phyloP scores from a whole-genome alignment of 768 basidiomycete species.

The Xerocomus spinulosus region DNA sequence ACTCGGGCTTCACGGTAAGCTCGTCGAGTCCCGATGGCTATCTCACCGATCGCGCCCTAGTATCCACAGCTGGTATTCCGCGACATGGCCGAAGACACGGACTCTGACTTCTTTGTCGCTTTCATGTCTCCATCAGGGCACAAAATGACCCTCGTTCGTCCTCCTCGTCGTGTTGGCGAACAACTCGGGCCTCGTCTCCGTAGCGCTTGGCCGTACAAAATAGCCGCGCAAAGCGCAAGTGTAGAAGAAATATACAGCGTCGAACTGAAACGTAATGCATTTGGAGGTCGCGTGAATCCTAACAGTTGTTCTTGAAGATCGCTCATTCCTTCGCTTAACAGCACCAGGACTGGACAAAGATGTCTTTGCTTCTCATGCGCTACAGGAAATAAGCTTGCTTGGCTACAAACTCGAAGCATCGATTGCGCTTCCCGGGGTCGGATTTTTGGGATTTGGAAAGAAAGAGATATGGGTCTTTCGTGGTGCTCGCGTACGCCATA shows the following conservation, averaged over 20 bases:
- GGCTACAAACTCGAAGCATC: constrained; percentile 65
- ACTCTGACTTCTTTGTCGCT: constrained; percentile 59
- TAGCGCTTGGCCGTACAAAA: constrained; percentile 38
- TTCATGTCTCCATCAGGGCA: constrained; percentile 60
- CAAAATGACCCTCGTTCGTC: constrained; percentile 44
- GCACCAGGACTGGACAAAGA: constrained; percentile 46
- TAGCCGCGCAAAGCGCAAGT: constrained; percentile 39
- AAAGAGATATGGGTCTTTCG: constrained; percentile 67
- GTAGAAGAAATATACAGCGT: constrained; percentile 52
- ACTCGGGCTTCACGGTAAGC: constrained; percentile 49
- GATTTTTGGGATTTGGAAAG: constrained; percentile 38
- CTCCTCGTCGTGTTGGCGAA: constrained; percentile 36
- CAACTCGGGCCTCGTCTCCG: constrained; percentile 39
- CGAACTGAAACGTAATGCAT: constrained; percentile 45
- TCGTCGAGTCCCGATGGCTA: constrained; percentile 9
- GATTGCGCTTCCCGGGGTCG: constrained; percentile 49
- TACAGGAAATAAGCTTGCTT: constrained; percentile 52
- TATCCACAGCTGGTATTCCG: constrained; percentile 67
- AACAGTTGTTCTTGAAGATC: background rate
- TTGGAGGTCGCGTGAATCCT: constrained; percentile 27
- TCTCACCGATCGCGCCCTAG: constrained; percentile 28
- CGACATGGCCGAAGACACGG: constrained; percentile 42
- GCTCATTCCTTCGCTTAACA: constrained; percentile 14
- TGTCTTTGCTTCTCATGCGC: constrained; percentile 56
- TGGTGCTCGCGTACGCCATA: constrained; percentile 31